Conservation (phyloP, 345 rosid species). For the Hirschfeldia incana region DNA sequence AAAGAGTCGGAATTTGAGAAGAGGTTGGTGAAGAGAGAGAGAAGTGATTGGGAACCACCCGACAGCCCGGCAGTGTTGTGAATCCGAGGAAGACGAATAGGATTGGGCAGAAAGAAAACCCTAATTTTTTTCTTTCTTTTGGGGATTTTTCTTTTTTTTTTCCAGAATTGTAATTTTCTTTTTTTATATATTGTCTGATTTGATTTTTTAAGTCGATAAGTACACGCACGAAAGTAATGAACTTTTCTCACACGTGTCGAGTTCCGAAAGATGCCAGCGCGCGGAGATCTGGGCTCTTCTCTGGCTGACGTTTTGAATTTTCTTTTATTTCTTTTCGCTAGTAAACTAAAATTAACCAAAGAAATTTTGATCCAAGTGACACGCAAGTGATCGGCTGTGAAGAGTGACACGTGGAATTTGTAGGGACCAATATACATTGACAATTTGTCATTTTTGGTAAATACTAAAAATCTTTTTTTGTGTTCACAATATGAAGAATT, state of each 20-base stretch:
- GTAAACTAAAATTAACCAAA: not conserved
- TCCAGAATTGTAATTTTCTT: constrained; percentile 9
- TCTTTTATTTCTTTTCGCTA: not conserved
- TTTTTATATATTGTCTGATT: not conserved
- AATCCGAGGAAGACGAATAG: not conserved
- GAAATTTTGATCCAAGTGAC: constrained; percentile 42
- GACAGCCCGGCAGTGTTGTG: constrained; percentile 23
- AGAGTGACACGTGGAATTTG: constrained; percentile 39
- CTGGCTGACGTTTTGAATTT: constrained; percentile 22
- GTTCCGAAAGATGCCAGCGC: constrained; percentile 19
- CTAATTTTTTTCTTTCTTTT: constrained; percentile 38
- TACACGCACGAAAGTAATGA: not conserved
- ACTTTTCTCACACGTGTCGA: constrained; percentile 28
- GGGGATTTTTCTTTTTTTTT: constrained; percentile 7
- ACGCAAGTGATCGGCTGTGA: constrained; percentile 45
- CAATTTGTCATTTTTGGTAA: not conserved
- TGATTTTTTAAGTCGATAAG: not conserved
- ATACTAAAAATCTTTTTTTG: too few species aligned
- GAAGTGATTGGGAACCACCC: constrained; percentile 40
- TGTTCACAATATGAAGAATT: too few species aligned
- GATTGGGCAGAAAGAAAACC: constrained; percentile 39
- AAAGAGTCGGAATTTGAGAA: constrained; percentile 10
- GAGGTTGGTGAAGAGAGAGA: constrained; percentile 1
- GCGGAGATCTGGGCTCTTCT: constrained; percentile 29
- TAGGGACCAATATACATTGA: constrained; percentile 28